Evolutionary conservation across 2,329 filamentous ascomycete species (phyloP).

Genomic region (Epichloe gansuensis): DNA sequence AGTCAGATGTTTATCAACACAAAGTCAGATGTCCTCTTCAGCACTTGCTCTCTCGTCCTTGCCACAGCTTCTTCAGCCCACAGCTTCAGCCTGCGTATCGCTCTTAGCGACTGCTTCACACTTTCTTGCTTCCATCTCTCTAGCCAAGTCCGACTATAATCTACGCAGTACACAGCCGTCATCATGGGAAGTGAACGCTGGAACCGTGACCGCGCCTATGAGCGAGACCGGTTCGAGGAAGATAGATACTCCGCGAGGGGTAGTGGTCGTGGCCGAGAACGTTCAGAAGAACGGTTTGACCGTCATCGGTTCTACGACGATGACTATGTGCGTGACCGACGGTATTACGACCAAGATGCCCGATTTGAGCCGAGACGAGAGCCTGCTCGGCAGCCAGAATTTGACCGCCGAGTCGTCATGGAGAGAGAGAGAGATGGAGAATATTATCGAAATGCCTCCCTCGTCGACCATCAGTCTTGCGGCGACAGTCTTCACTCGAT

Average conservation of each 20-base stretch:
- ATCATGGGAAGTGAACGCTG: slow-evolving; percentile 29
- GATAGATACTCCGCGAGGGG: slow-evolving; percentile 33
- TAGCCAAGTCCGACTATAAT: not conserved
- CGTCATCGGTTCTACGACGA: slow-evolving; percentile 37
- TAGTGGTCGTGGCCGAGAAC: slow-evolving; percentile 28
- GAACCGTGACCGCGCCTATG: slow-evolving; percentile 41
- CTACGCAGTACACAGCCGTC: not conserved
- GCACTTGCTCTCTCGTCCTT: not conserved
- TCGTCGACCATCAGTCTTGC: slow-evolving; percentile 54
- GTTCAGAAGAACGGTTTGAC: slow-evolving; percentile 38
- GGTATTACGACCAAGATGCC: slow-evolving; percentile 43
- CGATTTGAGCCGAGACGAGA: slow-evolving; percentile 23
- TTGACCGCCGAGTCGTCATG: slow-evolving; percentile 44
- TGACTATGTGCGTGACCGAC: slow-evolving; percentile 34
- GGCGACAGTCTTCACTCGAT: slow-evolving; percentile 80
- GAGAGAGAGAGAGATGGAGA: slow-evolving; percentile 44
- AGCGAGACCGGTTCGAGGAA: slow-evolving; percentile 34
- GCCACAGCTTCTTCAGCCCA: too few species aligned
- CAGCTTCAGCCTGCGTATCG: too few species aligned
- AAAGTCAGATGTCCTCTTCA: not conserved
- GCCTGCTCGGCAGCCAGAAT: slow-evolving; percentile 24
- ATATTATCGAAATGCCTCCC: slow-evolving; percentile 32
- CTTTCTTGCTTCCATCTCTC: not conserved
- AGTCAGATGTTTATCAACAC: not conserved
- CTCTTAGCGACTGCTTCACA: not conserved